phyloP scores from a whole-genome alignment of 2,329 filamentous ascomycete genomes.

The Alternaria brassicae region DNA sequence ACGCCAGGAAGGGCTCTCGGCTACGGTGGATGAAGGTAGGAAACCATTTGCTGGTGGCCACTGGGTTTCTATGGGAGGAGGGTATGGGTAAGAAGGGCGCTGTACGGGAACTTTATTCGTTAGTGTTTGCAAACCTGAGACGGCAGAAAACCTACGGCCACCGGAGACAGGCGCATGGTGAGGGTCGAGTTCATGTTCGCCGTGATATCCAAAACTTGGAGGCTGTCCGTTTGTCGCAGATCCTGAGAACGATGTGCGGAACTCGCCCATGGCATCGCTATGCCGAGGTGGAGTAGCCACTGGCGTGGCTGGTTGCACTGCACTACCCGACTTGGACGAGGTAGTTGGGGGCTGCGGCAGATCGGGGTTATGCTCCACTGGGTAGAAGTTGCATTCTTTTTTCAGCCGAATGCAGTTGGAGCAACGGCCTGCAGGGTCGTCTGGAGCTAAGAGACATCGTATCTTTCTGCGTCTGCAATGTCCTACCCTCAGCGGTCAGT shows the following conservation, averaged over 20 bases:
- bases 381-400: constrained; percentile 92
- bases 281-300: constrained; percentile 58
- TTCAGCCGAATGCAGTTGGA: constrained; percentile 92
- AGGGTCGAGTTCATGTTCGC: constrained; percentile 39
- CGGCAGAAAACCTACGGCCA: constrained; percentile 33
- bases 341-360: constrained; percentile 56
- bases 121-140: constrained; percentile 16
- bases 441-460: constrained; percentile 78
- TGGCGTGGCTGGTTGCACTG: constrained; percentile 54
- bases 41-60: constrained; percentile 43
- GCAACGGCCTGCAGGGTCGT: constrained; percentile 78
- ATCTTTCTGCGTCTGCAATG: constrained; percentile 95
- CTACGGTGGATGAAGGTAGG: constrained; percentile 46
- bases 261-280: constrained; percentile 44
- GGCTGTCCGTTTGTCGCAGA: constrained; percentile 20
- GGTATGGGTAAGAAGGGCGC: constrained; percentile 43
- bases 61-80: constrained; percentile 47
- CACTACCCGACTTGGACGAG: constrained; percentile 54
- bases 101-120: constrained; percentile 40
- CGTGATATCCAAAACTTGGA: constrained; percentile 34
- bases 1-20: constrained; percentile 48
- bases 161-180: constrained; percentile 30
- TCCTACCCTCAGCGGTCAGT: constrained; percentile 60
- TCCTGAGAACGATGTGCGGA: constrained; percentile 36
- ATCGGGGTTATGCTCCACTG: constrained; percentile 76